Evolutionary conservation across 2,329 filamentous ascomycete genomes (phyloP).

Genomic region (Trichoderma oligosporum): DNA sequence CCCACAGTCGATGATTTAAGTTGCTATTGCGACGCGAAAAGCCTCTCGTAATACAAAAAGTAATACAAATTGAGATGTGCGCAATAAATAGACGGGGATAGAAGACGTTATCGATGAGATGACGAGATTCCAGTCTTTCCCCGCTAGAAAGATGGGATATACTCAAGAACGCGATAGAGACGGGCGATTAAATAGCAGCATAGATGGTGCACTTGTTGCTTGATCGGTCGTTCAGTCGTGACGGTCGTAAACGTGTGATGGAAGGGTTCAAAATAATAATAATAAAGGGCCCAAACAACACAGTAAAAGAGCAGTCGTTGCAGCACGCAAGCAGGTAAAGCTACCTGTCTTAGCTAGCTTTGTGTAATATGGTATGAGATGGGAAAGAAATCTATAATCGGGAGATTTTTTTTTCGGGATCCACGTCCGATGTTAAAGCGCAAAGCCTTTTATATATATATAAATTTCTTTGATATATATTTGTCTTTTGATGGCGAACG

Average conservation of each 20-base stretch:
- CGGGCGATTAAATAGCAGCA: conserved; percentile 10
- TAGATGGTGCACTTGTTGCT: conserved; percentile 11
- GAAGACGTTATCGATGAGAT: conserved; percentile 4
- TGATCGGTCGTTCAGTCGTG: conserved; percentile 20
- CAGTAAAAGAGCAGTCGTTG: conserved; percentile 8
- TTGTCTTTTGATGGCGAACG: not conserved
- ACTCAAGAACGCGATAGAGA: conserved; percentile 16
- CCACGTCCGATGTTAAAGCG: not conserved
- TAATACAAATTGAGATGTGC: not conserved
- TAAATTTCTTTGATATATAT: not conserved
- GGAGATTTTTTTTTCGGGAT: not conserved
- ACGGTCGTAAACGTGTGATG: conserved; percentile 19
- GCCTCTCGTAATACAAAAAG: conserved; percentile 11
- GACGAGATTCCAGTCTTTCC: conserved; percentile 1
- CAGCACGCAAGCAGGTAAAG: not conserved
- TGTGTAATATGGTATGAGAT: not conserved
- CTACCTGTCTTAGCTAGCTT: conserved; percentile 2
- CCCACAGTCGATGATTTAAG: conserved; percentile 25
- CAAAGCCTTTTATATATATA: not conserved
- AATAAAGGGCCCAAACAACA: conserved; percentile 2
- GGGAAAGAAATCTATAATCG: not conserved
- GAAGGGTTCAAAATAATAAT: not conserved
- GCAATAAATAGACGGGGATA: conserved; percentile 14
- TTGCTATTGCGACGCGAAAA: conserved; percentile 28
- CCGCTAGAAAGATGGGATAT: not conserved